These are phyloP conservation scores for Vaucheria bursata DNA, from an alignment of 352 stramenopile species.

Conservation along the genomic window DNA sequence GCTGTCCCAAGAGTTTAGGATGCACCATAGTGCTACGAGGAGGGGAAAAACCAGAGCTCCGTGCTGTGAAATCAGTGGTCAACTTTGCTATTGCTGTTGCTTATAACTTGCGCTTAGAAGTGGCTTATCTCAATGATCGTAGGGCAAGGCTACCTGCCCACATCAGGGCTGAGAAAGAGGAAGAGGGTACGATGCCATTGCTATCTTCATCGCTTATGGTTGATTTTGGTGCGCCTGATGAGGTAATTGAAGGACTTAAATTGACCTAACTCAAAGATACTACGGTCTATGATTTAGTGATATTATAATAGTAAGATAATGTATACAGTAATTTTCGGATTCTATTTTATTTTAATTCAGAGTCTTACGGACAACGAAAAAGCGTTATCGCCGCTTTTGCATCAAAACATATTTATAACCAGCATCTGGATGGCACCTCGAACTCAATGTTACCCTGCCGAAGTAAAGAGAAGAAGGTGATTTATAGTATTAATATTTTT, in stretches of 20 bases:
- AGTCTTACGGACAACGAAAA: too few species aligned
- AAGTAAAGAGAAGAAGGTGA: constrained; percentile 43
- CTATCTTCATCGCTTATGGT: constrained; percentile 33
- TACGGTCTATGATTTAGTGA: too few species aligned
- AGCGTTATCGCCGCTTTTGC: constrained; percentile 1
- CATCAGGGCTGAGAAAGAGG: not conserved
- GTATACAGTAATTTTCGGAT: too few species aligned
- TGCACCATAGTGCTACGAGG: constrained; percentile 67
- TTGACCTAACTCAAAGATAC: too few species aligned
- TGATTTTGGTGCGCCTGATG: constrained; percentile 12
- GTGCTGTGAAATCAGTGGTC: constrained; percentile 20
- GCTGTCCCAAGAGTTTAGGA: constrained; percentile 84
- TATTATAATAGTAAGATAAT: too few species aligned
- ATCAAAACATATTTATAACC: constrained; percentile 43
- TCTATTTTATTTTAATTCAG: too few species aligned
- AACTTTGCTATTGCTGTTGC: constrained; percentile 72
- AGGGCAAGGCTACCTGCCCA: constrained; percentile 8
- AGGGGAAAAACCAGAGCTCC: constrained; percentile 15
- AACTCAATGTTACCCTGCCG: constrained; percentile 25
- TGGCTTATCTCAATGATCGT: constrained; percentile 71
- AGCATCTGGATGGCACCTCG: constrained; percentile 39
- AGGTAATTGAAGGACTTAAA: too few species aligned
- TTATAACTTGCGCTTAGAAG: constrained; percentile 91
- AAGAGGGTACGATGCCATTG: constrained; percentile 20
- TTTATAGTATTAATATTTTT: too few species aligned